A percentile compares a stretch with the other conserved stretches of the same genome.
Evolutionary conservation across 1,284 basidiomycete genomes (phyloP).

Genomic region (Ceratobasidium sp.): DNA sequence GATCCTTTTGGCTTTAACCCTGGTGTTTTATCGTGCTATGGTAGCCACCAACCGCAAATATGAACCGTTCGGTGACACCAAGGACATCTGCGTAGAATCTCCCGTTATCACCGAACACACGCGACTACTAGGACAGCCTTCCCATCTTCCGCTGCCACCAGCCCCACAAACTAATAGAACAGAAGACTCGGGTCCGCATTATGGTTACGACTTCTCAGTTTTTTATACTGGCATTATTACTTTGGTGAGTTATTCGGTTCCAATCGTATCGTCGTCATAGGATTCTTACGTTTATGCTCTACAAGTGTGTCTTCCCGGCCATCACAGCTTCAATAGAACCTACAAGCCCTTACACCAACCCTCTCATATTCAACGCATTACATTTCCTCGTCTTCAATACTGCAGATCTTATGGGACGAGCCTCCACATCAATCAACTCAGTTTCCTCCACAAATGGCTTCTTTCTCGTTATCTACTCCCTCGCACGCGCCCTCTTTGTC

Average conservation of each 20-base stretch:
- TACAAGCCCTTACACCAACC: constrained; percentile 61
- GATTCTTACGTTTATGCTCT: neutral
- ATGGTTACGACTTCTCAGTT: constrained; percentile 73
- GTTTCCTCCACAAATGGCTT: constrained; percentile 75
- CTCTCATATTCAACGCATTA: constrained; percentile 72
- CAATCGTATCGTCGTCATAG: neutral
- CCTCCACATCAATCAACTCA: constrained; percentile 72
- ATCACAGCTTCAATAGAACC: constrained; percentile 81
- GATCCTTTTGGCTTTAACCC: constrained; percentile 67
- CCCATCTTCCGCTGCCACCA: neutral
- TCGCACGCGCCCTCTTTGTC: constrained; percentile 79
- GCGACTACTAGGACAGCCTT: neutral
- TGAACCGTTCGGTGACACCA: too few species aligned
- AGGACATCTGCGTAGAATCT: neutral
- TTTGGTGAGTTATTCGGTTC: constrained; percentile 64
- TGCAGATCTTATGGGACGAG: constrained; percentile 83
- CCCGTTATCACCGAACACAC: constrained; percentile 8
- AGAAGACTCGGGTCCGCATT: constrained; percentile 61
- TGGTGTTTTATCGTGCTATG: constrained; percentile 63
- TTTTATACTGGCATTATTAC: constrained; percentile 82
- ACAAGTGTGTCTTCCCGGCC: constrained; percentile 81
- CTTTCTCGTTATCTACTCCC: constrained; percentile 69
- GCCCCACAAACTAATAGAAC: neutral
- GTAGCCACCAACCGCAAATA: neutral
- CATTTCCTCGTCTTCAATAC: constrained; percentile 78